Evolutionary conservation across 345 rosid genomes (phyloP).

Genomic region (Alliaria petiolata): DNA sequence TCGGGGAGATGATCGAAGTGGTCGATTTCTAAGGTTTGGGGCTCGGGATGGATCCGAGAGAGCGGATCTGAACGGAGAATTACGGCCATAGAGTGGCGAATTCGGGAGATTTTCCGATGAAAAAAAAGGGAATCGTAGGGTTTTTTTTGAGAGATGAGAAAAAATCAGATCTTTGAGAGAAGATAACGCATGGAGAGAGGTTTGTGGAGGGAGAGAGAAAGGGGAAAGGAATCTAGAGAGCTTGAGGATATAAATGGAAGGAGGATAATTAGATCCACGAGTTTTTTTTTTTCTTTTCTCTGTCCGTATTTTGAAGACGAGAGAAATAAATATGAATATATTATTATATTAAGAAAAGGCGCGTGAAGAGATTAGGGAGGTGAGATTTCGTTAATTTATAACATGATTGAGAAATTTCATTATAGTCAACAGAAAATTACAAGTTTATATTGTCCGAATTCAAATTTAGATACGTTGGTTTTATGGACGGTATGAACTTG

Average conservation of each 20-base stretch:
- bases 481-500: too few species aligned
- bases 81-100: slow-evolving; percentile 4
- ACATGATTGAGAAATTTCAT: neutral
- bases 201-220: neutral
- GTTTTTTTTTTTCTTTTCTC: neutral
- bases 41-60: slow-evolving; percentile 49
- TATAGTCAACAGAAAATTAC: neutral
- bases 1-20: slow-evolving; percentile 87
- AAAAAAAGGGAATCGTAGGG: neutral
- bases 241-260: slow-evolving; percentile 15
- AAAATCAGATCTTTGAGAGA: slow-evolving; percentile 23
- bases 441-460: neutral
- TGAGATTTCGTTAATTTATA: neutral
- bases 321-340: too few species aligned
- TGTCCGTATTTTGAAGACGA: too few species aligned
- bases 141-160: neutral
- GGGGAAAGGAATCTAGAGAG: slow-evolving; percentile 7
- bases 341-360: neutral
- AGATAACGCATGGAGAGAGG: slow-evolving; percentile 3
- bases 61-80: slow-evolving; percentile 50
- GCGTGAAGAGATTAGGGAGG: neutral
- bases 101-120: neutral
- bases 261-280: neutral
- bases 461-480: too few species aligned
- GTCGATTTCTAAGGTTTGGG: slow-evolving; percentile 35